phyloP scores from a whole-genome alignment of 805 yeast genomes.

The Starmera amethionina region DNA sequence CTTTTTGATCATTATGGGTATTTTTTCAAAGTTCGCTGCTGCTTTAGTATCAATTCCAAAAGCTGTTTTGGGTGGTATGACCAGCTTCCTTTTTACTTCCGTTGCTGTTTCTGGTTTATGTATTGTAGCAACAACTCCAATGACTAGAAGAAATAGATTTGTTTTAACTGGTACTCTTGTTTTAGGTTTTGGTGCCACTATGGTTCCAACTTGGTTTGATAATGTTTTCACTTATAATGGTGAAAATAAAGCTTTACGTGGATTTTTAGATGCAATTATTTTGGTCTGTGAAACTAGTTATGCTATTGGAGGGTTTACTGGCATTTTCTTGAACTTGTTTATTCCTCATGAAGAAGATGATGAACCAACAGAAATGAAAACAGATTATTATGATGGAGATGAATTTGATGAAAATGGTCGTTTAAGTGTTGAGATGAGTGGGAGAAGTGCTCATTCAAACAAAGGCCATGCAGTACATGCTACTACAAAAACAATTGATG shows the following conservation, averaged over 20 bases:
- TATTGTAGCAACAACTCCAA: constrained; percentile 41
- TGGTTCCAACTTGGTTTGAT: constrained; percentile 56
- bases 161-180: constrained; percentile 53
- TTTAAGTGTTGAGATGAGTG: not conserved
- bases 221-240: constrained; percentile 59
- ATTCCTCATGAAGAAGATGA: constrained; percentile 51
- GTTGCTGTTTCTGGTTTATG: constrained; percentile 70
- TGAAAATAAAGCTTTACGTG: constrained; percentile 39
- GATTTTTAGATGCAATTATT: constrained; percentile 57
- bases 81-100: constrained; percentile 64
- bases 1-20: constrained; percentile 77
- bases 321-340: constrained; percentile 47
- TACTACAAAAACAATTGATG: no score
- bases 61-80: constrained; percentile 84
- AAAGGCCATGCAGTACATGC: no score
- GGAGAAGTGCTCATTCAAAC: no score
- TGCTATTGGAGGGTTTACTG: constrained; percentile 60
- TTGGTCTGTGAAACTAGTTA: constrained; percentile 67
- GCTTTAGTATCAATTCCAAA: constrained; percentile 79
- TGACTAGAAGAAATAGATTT: constrained; percentile 67
- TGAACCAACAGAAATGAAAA: constrained; percentile 16
- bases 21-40: constrained; percentile 80
- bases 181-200: constrained; percentile 58
- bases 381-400: constrained; percentile 12
- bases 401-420: constrained; percentile 5